Evolutionary conservation across 805 yeast genomes (phyloP), one percentile per base, ranked within the genome.

Genomic region (Ogataea populi-albae): DNA sequence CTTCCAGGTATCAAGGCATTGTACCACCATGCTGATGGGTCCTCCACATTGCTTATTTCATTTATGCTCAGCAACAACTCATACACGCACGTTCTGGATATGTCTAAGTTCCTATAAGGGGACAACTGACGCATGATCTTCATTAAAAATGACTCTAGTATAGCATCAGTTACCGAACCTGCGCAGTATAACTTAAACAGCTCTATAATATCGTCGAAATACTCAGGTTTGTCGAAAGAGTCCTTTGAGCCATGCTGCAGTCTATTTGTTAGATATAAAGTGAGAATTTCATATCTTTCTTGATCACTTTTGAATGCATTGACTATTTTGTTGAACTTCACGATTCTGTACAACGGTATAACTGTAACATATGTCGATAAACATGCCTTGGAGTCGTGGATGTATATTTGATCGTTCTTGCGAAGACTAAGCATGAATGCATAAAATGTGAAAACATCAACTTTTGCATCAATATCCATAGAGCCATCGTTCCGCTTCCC

Each of bases 101-200:
- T 71, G 35, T 76, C 81, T 20, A 54, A 19, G 26, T 63, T 44
- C 14, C 55, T 50, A 30, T 55, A 60, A 12, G 65, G 33, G 1
- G 57, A 51, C 4, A 64, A 16, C 23, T 45, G 47, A 39, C 66
- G 52, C 41, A 66, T 34, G n/a, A 66, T 46, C 27, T 64, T 65
- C 12, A 74, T 54, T 12, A 79, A 59, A 16, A 74, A 54, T 0
- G 86, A 69, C 34, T 73, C 77, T 5, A 71, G 55, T 3, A 62
- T 65, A 15, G 71, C 68, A 49, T 75, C 70, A 12, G 61, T 51
- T 21, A 72, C 49, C 30, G 79, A 77, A 0, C 79, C 81, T 5
- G 76, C 73, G 3, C 75, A 68, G 52, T 75, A 81, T 26, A 75
- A 73, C 40, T 69, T 72, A 35, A 82, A 51, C 30, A 81, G 43